These are phyloP conservation scores for Amanita pseudoporphyria DNA, from an alignment of 768 basidiomycete species.

Conservation along the genomic window DNA sequence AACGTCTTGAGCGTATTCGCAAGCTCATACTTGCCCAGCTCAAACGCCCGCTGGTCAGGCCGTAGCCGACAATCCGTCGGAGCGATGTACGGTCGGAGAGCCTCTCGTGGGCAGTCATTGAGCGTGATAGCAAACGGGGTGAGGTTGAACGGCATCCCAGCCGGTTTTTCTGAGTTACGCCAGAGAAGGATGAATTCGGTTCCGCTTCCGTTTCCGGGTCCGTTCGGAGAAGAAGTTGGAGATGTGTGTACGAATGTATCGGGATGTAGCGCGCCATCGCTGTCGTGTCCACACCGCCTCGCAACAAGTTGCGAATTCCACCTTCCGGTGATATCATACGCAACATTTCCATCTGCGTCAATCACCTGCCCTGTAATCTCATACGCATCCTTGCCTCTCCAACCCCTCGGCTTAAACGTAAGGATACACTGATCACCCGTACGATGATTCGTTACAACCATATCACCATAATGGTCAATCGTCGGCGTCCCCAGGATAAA, in stretches of 20 bases:
- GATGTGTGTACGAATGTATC: slow-evolving; percentile 54
- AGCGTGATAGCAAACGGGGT: slow-evolving; percentile 91
- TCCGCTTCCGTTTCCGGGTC: slow-evolving; percentile 32
- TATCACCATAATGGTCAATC: slow-evolving; percentile 92
- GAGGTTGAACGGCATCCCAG: slow-evolving; percentile 82
- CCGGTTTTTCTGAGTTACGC: slow-evolving; percentile 81
- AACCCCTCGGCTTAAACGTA: slow-evolving; percentile 94
- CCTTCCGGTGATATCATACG: slow-evolving; percentile 86
- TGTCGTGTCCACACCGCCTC: slow-evolving; percentile 52
- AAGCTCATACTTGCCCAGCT: slow-evolving; percentile 75
- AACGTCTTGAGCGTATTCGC: slow-evolving; percentile 71
- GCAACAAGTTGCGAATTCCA: slow-evolving; percentile 96
- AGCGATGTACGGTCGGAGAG: slow-evolving; percentile 61
- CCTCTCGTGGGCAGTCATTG: slow-evolving; percentile 74
- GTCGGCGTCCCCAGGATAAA: slow-evolving; percentile 87
- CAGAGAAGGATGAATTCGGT: slow-evolving; percentile 85
- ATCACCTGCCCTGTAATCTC: slow-evolving; percentile 86
- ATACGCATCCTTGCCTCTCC: slow-evolving; percentile 85
- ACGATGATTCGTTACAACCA: slow-evolving; percentile 88
- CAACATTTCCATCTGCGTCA: slow-evolving; percentile 51
- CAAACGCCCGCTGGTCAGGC: slow-evolving; percentile 92
- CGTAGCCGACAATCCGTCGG: slow-evolving; percentile 91
- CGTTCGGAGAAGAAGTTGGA: slow-evolving; percentile 20
- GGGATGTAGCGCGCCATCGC: slow-evolving; percentile 52
- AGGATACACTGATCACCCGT: slow-evolving; percentile 81